Conservation (phyloP, 2,329 filamentous ascomycete species). For the Nectriaceae sp. region DNA sequence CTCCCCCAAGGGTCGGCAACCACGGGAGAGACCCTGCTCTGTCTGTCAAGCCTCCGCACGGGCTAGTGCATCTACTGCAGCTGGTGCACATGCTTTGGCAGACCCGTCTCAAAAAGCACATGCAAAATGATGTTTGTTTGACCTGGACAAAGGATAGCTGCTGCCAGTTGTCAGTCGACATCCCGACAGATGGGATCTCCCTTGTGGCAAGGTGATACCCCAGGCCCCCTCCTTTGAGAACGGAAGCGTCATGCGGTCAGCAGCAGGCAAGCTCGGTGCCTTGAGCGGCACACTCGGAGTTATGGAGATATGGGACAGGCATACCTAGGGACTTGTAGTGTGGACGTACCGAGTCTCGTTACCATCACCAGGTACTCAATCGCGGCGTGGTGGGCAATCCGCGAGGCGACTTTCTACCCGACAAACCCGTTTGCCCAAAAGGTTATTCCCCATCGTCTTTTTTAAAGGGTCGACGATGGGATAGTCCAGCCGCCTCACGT, state of each 20-base stretch:
- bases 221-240: constrained; percentile 3
- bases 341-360: too few relatives aligned
- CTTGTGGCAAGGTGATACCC: constrained; percentile 6
- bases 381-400: too few relatives aligned
- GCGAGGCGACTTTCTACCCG: too few relatives aligned
- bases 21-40: too few relatives aligned
- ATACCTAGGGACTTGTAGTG: too few relatives aligned
- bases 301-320: constrained; percentile 1
- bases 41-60: too few relatives aligned
- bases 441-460: neutral
- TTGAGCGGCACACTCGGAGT: constrained; percentile 8
- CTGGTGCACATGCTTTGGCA: too few relatives aligned
- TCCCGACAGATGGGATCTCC: constrained; percentile 8
- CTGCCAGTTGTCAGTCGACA: constrained; percentile 7
- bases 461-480: neutral
- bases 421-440: too few relatives aligned
- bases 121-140: constrained; percentile 2
- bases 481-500: constrained; percentile 8
- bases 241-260: constrained; percentile 8
- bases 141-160: constrained; percentile 3
- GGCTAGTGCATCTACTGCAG: too few relatives aligned
- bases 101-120: too few relatives aligned
- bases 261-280: constrained; percentile 3
- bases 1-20: too few relatives aligned
- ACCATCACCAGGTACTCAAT: too few relatives aligned